Evolutionary conservation across 1,284 basidiomycete species (phyloP), one percentile per base, ranked within the genome.

Genomic region (Cutaneotrichosporon dermatis): DNA sequence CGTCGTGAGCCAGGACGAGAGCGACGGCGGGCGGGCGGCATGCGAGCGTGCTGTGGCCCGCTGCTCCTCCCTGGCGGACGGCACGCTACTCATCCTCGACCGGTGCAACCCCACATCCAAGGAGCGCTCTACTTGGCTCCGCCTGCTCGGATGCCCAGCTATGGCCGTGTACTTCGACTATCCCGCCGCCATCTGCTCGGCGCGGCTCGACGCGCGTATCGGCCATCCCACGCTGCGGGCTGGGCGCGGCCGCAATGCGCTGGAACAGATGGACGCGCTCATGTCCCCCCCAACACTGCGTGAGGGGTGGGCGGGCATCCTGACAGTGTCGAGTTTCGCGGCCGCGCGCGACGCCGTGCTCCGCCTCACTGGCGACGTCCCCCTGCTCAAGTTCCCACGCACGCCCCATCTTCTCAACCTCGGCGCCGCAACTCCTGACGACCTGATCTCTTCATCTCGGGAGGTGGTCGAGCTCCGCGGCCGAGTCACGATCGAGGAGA

Each of bases 121-220:
- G 4, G 83, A 84, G 54, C 77, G 84, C 49, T 80, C 78, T 64
- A 46, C 55, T 4, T 85, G 84, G 83, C 76, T 85, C 6, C 64
- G 68, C 12, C 76, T 86, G 12, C 82, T 83, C 4, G 25, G 25
- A 25, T n/a, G 13, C 6, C 68, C 78, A 2, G 81, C 83, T 1
- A 76, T 84, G 13, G 83, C 81, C 63, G 76, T 86, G 25, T 83
- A 79, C 77, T 85, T 86, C 66, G 84, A 85, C 69, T 84, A 84
- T 63, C 74, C 80, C 43, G 63, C 69, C 7, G 78, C 76, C 3
- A 73, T 86, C 7, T 86, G 85, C 69, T 70, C 73, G 11, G 80
- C 81, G 13, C 79, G 85, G 15, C 83, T 84, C 15, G 83, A 85
- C 70, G 79, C 77, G 68, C 79, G 85, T 4, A 72, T 80, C 9